phyloP scores from a whole-genome alignment of 1,139 yeast genomes.

The Kodamaea ohmeri region DNA sequence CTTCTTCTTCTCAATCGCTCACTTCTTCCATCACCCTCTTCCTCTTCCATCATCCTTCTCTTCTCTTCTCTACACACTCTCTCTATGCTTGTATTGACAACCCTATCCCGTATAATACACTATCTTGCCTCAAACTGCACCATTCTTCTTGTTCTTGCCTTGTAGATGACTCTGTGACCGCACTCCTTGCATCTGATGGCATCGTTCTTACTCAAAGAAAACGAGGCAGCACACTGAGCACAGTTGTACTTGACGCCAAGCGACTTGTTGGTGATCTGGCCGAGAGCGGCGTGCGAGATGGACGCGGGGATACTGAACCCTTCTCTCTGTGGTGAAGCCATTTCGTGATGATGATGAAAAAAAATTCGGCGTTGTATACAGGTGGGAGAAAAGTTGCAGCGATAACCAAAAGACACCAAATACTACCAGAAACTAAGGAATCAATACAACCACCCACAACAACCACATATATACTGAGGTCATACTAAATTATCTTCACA shows the following conservation, averaged over 20 bases:
- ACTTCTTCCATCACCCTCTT: no score
- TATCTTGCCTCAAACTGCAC: slow-evolving; percentile 58
- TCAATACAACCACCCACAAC: no score
- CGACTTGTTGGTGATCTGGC: slow-evolving; percentile 60
- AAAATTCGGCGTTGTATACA: slow-evolving; percentile 3
- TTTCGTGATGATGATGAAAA: slow-evolving; percentile 20
- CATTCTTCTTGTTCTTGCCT: slow-evolving; percentile 97
- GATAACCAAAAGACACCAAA: no score
- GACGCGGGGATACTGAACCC: slow-evolving; percentile 88
- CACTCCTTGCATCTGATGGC: slow-evolving; percentile 98
- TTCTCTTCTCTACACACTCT: neutral
- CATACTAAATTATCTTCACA: no score
- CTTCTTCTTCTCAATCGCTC: no score
- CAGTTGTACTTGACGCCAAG: slow-evolving; percentile 92
- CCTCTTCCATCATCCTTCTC: no score
- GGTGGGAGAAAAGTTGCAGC: neutral
- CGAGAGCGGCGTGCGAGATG: slow-evolving; percentile 71
- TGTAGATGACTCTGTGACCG: slow-evolving; percentile 95
- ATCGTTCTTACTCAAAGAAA: slow-evolving; percentile 86
- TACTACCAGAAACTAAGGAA: no score
- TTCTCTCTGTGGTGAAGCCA: slow-evolving; percentile 75
- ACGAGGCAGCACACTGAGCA: slow-evolving; percentile 92
- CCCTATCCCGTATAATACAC: slow-evolving; percentile 1
- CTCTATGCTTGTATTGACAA: no score
- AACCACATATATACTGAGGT: no score